Percentiles rank a stretch among this genome's conserved stretches.
Conservation (phyloP, 148 eudicot species). For the Vaccinium vitisidaea region DNA sequence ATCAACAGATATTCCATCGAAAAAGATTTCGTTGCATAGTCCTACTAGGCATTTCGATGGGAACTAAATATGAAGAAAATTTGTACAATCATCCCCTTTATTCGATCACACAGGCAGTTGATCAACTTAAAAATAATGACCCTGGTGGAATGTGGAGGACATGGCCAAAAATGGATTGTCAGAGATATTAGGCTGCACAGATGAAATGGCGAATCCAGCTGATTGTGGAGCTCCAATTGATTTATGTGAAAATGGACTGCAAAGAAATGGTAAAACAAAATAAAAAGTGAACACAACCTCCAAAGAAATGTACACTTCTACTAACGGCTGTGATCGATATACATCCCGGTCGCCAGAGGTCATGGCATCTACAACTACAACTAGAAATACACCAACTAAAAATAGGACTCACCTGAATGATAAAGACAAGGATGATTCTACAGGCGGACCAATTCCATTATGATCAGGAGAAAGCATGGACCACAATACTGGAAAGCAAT, state of each 20-base stretch:
- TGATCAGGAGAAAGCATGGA: constrained; percentile 69
- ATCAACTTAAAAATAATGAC: constrained; percentile 44
- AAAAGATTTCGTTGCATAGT: neutral
- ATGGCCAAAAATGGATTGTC: constrained; percentile 61
- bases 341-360: neutral
- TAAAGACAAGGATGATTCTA: constrained; percentile 66
- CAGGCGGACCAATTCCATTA: constrained; percentile 47
- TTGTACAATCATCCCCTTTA: constrained; percentile 22
- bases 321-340: neutral
- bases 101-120: constrained; percentile 7
- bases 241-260: constrained; percentile 50
- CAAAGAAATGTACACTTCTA: neutral
- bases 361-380: neutral
- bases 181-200: constrained; percentile 57
- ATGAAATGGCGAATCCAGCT: constrained; percentile 51
- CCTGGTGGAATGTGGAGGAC: constrained; percentile 63
- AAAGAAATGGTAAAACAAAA: neutral
- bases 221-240: constrained; percentile 57
- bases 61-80: constrained; percentile 21
- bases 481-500: constrained; percentile 67
- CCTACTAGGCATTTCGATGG: neutral
- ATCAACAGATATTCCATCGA: neutral
- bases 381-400: neutral
- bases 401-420: constrained; percentile 61
- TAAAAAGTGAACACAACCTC: neutral